These are phyloP conservation scores for Yarrowia galli DNA, from an alignment of 1,139 yeast genomes.

Conservation along the genomic window DNA sequence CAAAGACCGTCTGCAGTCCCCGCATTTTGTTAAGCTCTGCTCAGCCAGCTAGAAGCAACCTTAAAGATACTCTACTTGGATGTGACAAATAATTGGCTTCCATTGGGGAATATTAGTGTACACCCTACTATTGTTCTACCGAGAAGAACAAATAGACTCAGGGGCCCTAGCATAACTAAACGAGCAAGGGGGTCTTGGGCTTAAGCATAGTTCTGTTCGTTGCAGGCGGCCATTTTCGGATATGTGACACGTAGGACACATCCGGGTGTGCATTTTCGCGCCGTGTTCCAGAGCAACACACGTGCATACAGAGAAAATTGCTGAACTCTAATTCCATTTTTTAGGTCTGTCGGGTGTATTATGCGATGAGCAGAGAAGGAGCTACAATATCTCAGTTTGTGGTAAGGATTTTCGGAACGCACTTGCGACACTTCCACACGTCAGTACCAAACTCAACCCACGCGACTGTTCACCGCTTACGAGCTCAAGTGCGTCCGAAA, in stretches of 20 bases:
- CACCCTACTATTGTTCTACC: background rate
- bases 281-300: constrained; percentile 37
- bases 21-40: no score
- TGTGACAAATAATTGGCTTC: background rate
- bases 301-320: constrained; percentile 30
- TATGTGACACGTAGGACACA: background rate
- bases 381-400: background rate
- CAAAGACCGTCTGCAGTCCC: no score
- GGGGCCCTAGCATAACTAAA: no score
- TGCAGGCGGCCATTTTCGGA: background rate
- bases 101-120: background rate
- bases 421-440: background rate
- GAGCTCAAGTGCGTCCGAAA: background rate
- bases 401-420: background rate
- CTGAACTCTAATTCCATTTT: constrained; percentile 4
- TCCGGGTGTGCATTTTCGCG: background rate
- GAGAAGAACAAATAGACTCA: background rate
- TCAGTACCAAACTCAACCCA: background rate
- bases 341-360: constrained; percentile 6
- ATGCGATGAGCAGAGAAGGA: constrained; percentile 23
- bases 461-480: background rate
- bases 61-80: background rate
- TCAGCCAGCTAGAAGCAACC: background rate
- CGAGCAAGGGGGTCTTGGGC: no score
- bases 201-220: no score